A percentile compares a stretch with the other conserved stretches of the same genome.
Conservation (phyloP, 441 rosid species). For the Cnidoscolus chayamansa region DNA sequence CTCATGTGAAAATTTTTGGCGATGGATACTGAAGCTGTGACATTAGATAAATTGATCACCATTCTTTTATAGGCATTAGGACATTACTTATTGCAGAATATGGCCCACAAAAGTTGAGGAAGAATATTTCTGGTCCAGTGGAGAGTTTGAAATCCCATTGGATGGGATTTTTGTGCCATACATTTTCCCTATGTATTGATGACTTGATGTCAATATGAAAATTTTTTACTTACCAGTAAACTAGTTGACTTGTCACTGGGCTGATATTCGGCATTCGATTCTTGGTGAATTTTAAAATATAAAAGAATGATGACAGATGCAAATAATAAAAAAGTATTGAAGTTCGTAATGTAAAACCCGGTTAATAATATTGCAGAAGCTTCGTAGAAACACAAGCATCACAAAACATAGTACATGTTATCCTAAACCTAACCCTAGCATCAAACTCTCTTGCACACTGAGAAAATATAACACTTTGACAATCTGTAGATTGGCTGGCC, state of each 20-base stretch:
- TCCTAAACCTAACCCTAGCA: not conserved
- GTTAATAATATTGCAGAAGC: conserved; percentile 1
- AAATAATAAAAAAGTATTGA: not conserved
- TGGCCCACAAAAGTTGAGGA: not conserved
- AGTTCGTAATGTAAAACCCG: not conserved
- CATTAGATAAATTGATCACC: not conserved
- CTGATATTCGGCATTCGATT: not conserved
- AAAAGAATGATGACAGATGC: not conserved
- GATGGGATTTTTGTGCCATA: not conserved
- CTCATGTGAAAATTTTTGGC: conserved; percentile 8
- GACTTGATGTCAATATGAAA: no score
- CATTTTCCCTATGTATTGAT: not conserved
- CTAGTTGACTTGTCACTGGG: no score
- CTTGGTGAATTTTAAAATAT: not conserved
- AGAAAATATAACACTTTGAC: not conserved
- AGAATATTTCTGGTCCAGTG: not conserved
- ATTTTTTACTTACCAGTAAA: not conserved
- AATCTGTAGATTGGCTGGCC: not conserved
- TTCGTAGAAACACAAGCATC: conserved; percentile 6
- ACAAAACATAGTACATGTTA: not conserved
- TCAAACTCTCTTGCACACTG: not conserved
- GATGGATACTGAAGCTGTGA: not conserved
- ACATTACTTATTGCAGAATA: not conserved
- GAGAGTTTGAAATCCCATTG: no score
- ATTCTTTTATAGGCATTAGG: not conserved